These are phyloP conservation scores for Podospora pseudocomata DNA, from an alignment of 495 filamentous ascomycete genomes.

Conservation along the genomic window DNA sequence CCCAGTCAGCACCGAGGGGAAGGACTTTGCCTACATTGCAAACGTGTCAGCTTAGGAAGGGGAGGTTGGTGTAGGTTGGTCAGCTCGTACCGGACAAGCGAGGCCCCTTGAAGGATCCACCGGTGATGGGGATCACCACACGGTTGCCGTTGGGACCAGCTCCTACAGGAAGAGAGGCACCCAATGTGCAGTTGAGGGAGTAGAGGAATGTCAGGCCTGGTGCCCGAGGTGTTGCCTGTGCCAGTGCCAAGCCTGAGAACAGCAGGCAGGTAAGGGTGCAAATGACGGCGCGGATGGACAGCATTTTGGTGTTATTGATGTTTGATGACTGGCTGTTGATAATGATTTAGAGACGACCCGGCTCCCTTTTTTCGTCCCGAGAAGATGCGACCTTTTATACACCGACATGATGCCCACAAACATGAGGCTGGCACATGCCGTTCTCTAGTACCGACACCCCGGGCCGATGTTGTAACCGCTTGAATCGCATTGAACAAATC, in stretches of 20 bases:
- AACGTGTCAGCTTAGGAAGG: not conserved
- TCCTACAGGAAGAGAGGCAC: constrained; percentile 18
- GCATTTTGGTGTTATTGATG: constrained; percentile 1
- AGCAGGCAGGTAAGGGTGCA: not conserved
- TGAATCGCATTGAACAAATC: not conserved
- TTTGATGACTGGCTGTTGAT: not conserved
- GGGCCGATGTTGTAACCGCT: not conserved
- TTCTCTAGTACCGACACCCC: constrained; percentile 1
- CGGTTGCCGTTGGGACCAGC: constrained; percentile 19
- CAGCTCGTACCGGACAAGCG: constrained; percentile 15
- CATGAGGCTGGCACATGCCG: not conserved
- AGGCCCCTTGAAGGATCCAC: constrained; percentile 26
- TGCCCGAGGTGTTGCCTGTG: constrained; percentile 11
- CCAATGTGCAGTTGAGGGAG: constrained; percentile 30
- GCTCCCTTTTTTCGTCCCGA: not conserved
- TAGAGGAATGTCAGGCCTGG: constrained; percentile 29
- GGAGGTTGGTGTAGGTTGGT: not conserved
- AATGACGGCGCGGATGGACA: constrained; percentile 3
- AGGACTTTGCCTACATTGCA: constrained; percentile 25
- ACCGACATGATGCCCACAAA: not conserved
- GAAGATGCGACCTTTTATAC: not conserved
- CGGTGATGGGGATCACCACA: constrained; percentile 27
- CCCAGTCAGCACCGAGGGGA: constrained; percentile 33
- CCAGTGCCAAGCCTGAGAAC: not conserved
- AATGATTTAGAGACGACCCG: not conserved